Percentiles rank a stretch among this genome's conserved stretches.
Evolutionary conservation across 345 rosid species (phyloP).

Genomic region (Camelina laxa): DNA sequence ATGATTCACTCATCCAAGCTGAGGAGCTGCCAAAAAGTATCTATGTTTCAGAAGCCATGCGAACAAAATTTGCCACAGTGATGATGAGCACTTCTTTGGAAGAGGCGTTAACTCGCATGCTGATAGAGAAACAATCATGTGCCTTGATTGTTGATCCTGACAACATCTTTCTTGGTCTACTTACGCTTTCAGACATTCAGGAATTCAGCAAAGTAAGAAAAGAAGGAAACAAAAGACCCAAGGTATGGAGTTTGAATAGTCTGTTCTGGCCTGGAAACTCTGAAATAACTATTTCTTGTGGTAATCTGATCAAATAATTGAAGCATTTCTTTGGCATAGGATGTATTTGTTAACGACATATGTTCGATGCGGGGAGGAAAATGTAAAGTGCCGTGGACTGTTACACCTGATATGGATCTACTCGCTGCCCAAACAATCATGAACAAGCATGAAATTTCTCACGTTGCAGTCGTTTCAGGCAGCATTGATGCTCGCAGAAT

Average conservation of each 20-base stretch:
- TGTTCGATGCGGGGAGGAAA: slow-evolving; percentile 56
- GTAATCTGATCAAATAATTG: slow-evolving; percentile 5
- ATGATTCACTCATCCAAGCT: slow-evolving; percentile 47
- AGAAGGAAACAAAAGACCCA: slow-evolving; percentile 46
- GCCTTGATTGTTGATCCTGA: slow-evolving; percentile 75
- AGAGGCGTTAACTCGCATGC: slow-evolving; percentile 84
- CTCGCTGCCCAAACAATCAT: slow-evolving; percentile 60
- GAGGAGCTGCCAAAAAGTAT: slow-evolving; percentile 55
- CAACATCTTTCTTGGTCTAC: slow-evolving; percentile 64
- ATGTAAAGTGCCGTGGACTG: slow-evolving; percentile 68
- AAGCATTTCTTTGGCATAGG: slow-evolving; percentile 46
- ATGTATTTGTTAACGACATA: slow-evolving; percentile 63
- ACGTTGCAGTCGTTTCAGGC: slow-evolving; percentile 75
- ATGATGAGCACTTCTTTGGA: slow-evolving; percentile 64
- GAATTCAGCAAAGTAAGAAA: slow-evolving; percentile 57
- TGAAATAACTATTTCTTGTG: slow-evolving; percentile 17
- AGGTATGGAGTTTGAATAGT: slow-evolving; percentile 49
- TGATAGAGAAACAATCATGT: slow-evolving; percentile 85
- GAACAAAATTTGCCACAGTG: slow-evolving; percentile 77
- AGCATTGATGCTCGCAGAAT: slow-evolving; percentile 48
- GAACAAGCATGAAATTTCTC: slow-evolving; percentile 59
- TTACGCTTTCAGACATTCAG: slow-evolving; percentile 70
- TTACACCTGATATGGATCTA: slow-evolving; percentile 79
- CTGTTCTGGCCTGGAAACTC: slow-evolving; percentile 3
- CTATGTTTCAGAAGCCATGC: slow-evolving; percentile 87